phyloP scores from a whole-genome alignment of 176 grass and related monocot species.

The Pontederia paniculata region DNA sequence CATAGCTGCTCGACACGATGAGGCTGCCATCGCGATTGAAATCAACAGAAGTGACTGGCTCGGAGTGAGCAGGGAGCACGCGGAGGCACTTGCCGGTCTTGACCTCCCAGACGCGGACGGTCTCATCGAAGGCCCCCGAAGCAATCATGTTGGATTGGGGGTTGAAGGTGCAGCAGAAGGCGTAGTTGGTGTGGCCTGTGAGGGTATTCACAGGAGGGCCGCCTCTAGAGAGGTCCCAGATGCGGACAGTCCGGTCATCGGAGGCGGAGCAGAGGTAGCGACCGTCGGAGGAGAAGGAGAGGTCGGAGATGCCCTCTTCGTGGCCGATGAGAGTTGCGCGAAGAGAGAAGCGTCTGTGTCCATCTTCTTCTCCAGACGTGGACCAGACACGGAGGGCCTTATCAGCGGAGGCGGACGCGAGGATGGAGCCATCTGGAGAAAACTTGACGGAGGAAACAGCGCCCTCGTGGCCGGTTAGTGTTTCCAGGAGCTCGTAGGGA shows the following conservation, averaged over 20 bases:
- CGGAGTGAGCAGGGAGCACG: conserved; percentile 5
- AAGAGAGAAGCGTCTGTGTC: neutral
- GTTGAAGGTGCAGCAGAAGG: conserved; percentile 8
- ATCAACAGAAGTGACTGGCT: conserved; percentile 5
- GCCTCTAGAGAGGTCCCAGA: neutral
- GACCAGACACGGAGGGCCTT: conserved; percentile 8
- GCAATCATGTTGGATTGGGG: conserved; percentile 5
- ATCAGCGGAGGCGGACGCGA: conserved; percentile 10
- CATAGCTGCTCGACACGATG: conserved; percentile 10
- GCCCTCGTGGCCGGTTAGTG: neutral
- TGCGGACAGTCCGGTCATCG: conserved; percentile 12
- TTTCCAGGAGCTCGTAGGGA: neutral
- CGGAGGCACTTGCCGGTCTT: conserved; percentile 5
- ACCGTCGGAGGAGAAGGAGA: conserved; percentile 7
- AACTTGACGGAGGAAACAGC: conserved; percentile 2
- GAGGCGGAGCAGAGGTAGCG: conserved; percentile 14
- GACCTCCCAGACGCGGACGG: conserved; percentile 6
- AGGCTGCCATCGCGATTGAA: neutral
- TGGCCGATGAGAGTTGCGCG: conserved; percentile 4
- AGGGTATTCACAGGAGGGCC: neutral
- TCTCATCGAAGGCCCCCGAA: conserved; percentile 9
- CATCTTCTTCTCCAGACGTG: neutral
- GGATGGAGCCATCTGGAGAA: conserved; percentile 7
- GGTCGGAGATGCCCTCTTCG: conserved; percentile 9
- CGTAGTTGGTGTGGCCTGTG: conserved; percentile 7